These are phyloP conservation scores for Fomitopsis schrenkii DNA, from an alignment of 1,284 basidiomycete species.

Conservation along the genomic window DNA sequence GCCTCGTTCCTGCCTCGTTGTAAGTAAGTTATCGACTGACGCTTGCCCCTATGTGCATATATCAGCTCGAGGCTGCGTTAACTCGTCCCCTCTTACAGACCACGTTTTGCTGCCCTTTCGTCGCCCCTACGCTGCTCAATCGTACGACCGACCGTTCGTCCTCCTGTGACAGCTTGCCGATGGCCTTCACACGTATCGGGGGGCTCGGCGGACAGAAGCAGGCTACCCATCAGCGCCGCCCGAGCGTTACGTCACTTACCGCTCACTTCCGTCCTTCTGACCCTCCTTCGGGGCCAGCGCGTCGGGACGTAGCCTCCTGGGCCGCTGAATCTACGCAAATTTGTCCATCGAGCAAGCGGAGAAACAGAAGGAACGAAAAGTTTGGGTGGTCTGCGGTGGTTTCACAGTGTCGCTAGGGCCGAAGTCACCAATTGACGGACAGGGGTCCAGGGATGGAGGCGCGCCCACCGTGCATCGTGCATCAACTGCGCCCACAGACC, in stretches of 20 bases:
- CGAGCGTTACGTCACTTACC: background rate
- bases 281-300: background rate
- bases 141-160: too few species aligned
- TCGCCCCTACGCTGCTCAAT: too few species aligned
- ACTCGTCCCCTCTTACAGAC: background rate
- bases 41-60: background rate
- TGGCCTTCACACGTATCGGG: background rate
- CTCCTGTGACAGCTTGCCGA: too few species aligned
- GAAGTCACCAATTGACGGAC: background rate
- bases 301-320: background rate
- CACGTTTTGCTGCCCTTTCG: background rate
- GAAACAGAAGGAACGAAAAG: background rate
- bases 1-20: slow-evolving; percentile 8
- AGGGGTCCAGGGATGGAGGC: background rate
- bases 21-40: background rate
- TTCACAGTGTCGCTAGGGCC: background rate
- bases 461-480: slow-evolving; percentile 12
- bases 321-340: too few species aligned
- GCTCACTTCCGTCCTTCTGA: background rate
- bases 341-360: too few species aligned
- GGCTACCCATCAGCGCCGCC: background rate
- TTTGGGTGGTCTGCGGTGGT: background rate
- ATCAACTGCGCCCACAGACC: slow-evolving; percentile 12
- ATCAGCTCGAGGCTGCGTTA: background rate
- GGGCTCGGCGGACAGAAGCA: background rate